phyloP scores from a whole-genome alignment of 352 stramenopile genomes.

The Pythium dissimile region DNA sequence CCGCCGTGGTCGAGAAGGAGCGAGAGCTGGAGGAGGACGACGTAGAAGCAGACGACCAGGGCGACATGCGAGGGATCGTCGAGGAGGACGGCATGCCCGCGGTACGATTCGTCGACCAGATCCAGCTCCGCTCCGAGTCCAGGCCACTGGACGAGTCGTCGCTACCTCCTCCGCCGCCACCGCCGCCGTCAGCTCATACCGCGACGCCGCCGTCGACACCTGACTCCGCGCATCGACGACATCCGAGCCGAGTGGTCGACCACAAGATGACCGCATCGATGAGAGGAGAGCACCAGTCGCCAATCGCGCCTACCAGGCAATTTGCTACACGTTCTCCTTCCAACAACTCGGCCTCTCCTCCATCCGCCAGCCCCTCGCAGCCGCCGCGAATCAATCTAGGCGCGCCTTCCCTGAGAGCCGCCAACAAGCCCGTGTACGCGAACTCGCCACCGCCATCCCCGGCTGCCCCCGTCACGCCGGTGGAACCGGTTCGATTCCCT shows the following conservation, averaged over 20 bases:
- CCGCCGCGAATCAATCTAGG: too few species aligned
- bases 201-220: background rate
- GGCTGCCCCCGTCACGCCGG: background rate
- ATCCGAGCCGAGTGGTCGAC: background rate
- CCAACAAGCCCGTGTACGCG: background rate
- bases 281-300: background rate
- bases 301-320: background rate
- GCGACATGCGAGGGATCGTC: background rate
- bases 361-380: too few species aligned
- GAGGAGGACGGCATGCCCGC: constrained; percentile 18
- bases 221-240: background rate
- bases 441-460: background rate
- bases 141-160: background rate
- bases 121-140: constrained; percentile 24
- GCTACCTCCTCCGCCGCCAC: background rate
- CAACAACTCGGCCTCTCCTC: background rate
- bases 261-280: background rate
- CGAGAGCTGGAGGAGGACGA: background rate
- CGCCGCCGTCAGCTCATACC: constrained; percentile 2
- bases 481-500: background rate
- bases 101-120: constrained; percentile 16
- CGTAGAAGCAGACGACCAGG: background rate
- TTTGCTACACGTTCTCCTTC: background rate
- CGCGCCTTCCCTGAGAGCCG: too few species aligned
- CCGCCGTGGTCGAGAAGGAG: constrained; percentile 14